Conservation (phyloP, 2,329 filamentous ascomycete species). For the Coleophoma cylindrospora region DNA sequence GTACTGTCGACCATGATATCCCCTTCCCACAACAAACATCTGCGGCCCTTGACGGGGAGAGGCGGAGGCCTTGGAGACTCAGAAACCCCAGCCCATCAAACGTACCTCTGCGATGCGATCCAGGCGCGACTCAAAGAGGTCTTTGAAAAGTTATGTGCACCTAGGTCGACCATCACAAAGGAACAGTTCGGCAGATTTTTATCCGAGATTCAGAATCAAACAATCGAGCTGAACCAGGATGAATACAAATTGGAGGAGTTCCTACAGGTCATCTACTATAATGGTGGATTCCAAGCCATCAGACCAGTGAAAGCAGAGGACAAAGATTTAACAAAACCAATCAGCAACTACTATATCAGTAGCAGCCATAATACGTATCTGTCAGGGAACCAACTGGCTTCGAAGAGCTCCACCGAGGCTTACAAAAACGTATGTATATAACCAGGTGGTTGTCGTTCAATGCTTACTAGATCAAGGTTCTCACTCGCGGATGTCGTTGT, state of each 20-base stretch:
- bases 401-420: slow-evolving; percentile 69
- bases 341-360: slow-evolving; percentile 80
- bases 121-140: slow-evolving; percentile 41
- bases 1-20: slow-evolving; percentile 26
- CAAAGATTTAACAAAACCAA: slow-evolving; percentile 24
- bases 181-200: slow-evolving; percentile 44
- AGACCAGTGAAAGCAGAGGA: slow-evolving; percentile 10
- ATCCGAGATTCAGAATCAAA: slow-evolving; percentile 36
- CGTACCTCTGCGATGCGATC: slow-evolving; percentile 43
- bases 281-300: slow-evolving; percentile 21
- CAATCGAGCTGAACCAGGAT: slow-evolving; percentile 17
- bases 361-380: slow-evolving; percentile 95
- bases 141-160: slow-evolving; percentile 39
- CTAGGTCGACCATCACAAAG: slow-evolving; percentile 27
- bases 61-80: slow-evolving; percentile 19
- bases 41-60: slow-evolving; percentile 15
- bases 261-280: slow-evolving; percentile 22
- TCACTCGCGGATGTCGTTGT: slow-evolving; percentile 75
- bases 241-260: slow-evolving; percentile 27
- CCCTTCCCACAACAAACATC: slow-evolving; percentile 15
- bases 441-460: no score
- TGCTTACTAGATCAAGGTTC: slow-evolving; percentile 42
- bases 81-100: slow-evolving; percentile 14
- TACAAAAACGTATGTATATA: slow-evolving; percentile 62
- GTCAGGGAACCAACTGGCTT: slow-evolving; percentile 78